Evolutionary conservation across 1,284 basidiomycete species (phyloP), one percentile per base, ranked within the genome.

Genomic region (Sporisorium iseilematis-ciliati): DNA sequence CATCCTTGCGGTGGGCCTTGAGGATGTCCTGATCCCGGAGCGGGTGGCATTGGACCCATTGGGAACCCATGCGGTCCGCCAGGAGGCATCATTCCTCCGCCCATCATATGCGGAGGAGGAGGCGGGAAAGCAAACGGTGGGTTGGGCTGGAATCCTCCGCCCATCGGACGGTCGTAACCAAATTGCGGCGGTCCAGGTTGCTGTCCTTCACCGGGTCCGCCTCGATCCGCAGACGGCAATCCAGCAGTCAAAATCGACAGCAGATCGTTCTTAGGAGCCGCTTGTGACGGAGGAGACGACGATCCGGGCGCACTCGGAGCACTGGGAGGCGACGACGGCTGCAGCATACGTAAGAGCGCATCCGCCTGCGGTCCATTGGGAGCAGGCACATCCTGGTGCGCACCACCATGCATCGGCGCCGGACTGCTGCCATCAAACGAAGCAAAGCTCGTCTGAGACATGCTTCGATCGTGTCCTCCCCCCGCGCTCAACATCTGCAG

Each of bases 401-500:
- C 43, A 35, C 49, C 64, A 14, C 53, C 49, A 4, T 42, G 46
- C 31, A 45, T 42, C 4, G 57, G 57, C 2, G 54, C 57, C 3
- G 60, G 41, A 55, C 49, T 59, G 61, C 40, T 59, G 21, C 55
- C 65, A 25, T 72, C 60, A 10, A 58, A 58, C 3, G 64, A 68
- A 14, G 61, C 59, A 54, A 71, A 53, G 59, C 68, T 76, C 48
- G 64, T 64, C 53, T 76, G 68, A 16, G 74, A 72, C 25, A 60
- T 18, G 23, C 61, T 59, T 42, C 65, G 64, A 33, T 68, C 63
- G 49, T 77, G 69, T 7, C 65, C 60, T 35, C 26, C n/a, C 3
- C 71, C 57, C 16, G 68, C 50, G 52, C 75, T 71, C 57, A 81
- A 70, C 72, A 81, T 71, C 57, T 80, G 65, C 50, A 81, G 58